phyloP scores from a whole-genome alignment of 106 monocot genomes.

The Alisma plantagoaquatica region DNA sequence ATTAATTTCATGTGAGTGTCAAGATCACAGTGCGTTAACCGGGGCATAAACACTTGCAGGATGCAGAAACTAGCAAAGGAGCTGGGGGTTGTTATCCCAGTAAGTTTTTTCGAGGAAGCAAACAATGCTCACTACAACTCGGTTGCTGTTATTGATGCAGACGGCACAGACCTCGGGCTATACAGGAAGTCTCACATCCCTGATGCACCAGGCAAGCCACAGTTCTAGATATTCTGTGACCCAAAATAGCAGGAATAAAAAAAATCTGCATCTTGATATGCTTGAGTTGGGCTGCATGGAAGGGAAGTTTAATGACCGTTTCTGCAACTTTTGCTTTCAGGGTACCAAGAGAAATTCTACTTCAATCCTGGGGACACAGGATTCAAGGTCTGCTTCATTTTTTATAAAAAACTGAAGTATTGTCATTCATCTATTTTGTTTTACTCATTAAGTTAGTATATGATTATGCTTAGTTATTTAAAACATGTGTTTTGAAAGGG shows the following conservation, averaged over 20 bases:
- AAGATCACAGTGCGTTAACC: too few species aligned
- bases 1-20: too few species aligned
- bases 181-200: neutral
- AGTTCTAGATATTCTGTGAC: too few species aligned
- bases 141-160: neutral
- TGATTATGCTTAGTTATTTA: neutral
- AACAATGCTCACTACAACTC: neutral
- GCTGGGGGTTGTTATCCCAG: neutral
- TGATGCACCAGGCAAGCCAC: neutral
- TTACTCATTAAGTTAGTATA: neutral
- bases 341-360: neutral
- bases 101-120: neutral
- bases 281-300: too few species aligned
- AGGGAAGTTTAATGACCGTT: neutral
- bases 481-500: too few species aligned
- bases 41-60: too few species aligned
- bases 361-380: neutral
- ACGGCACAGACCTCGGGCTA: neutral
- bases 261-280: too few species aligned
- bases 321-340: neutral
- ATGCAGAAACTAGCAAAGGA: neutral
- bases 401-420: too few species aligned
- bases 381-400: neutral
- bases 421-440: neutral
- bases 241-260: too few species aligned